A percentile compares a stretch with the other conserved stretches of the same genome.
Conservation (phyloP, 257 asterid species). For the Parsonsia alboflavescens region DNA sequence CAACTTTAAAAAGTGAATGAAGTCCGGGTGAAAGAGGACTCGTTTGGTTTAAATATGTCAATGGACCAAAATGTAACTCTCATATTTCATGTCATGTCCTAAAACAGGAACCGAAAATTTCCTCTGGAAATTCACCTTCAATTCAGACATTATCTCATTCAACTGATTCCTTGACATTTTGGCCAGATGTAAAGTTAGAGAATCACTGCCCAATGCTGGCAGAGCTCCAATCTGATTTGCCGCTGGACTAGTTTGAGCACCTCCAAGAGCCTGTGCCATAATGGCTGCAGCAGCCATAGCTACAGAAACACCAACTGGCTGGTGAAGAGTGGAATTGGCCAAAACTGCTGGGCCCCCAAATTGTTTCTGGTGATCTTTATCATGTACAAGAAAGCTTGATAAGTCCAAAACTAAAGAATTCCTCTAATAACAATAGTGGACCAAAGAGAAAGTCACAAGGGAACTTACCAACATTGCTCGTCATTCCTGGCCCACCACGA, state of each 20-base stretch:
- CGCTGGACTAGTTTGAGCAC: constrained; percentile 48
- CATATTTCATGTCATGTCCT: not conserved
- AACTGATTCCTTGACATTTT: constrained; percentile 80
- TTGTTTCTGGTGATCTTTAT: constrained; percentile 55
- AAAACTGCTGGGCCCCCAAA: constrained; percentile 51
- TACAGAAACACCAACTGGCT: constrained; percentile 76
- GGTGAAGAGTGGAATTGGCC: constrained; percentile 52
- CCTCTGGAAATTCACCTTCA: constrained; percentile 52
- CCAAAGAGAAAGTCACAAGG: constrained; percentile 14
- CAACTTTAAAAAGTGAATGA: not conserved
- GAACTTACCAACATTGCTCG: constrained; percentile 53
- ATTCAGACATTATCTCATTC: constrained; percentile 55
- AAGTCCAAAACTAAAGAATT: not conserved
- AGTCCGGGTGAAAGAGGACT: not conserved
- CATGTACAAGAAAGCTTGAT: not conserved
- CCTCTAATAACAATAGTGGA: not conserved
- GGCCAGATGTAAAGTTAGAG: constrained; percentile 74
- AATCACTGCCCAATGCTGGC: constrained; percentile 55
- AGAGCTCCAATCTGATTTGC: constrained; percentile 43
- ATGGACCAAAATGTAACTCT: not conserved
- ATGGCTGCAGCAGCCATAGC: constrained; percentile 78
- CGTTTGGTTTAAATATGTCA: not conserved
- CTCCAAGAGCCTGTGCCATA: constrained; percentile 88
- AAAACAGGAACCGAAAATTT: not conserved
- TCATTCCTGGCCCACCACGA: constrained; percentile 82